Evolutionary conservation across 257 asterid species (phyloP), one percentile per base, ranked within the genome.

Genomic region (Prunella vulgaris): DNA sequence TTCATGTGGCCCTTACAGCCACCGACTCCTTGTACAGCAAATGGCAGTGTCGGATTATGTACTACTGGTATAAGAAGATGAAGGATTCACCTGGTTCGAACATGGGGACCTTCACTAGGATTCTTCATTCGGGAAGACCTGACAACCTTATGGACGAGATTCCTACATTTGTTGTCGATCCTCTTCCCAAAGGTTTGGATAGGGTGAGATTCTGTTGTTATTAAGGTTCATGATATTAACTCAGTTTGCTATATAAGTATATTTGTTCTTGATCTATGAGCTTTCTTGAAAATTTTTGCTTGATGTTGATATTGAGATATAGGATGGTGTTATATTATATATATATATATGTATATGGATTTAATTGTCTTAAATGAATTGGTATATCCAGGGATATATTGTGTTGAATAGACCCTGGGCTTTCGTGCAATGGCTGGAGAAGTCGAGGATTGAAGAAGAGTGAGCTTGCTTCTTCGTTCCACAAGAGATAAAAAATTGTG

Each of bases 401-500:
- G 95, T 87, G 69, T 79, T 87, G 73, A 82, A 85, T 63, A 82
- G 95, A 74, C 92, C 95, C 18, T 87, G 92, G 95, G 92, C 89
- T 0, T 87, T 87, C 12, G 84, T 83, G 74, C 88, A 85, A 74
- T 85, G 95, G 92, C 80, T 85, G 65, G 85, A 85, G 76, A 82
- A 80, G 79, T 75, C 82, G 33, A 78, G 69, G 7, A 85, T 87
- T 14, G 88, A 87, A 69, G 92, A 87, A 79, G 89, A 85, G 95
- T 87, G 73, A 78, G 87, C 62, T 65, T 60, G 63, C 60, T 66
- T 60, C 60, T 53, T 2, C 70, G 22, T 15, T 40, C 38, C 42
- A 9, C 32, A 27, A 63, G 49, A 54, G 74, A 78, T 46, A 52
- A 6, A 14, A 35, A 40, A 52, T 69, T 14, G 22, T 3, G 28